These are phyloP conservation scores for Cordyceps cicadae DNA, from an alignment of 2,329 filamentous ascomycete species.

Conservation along the genomic window DNA sequence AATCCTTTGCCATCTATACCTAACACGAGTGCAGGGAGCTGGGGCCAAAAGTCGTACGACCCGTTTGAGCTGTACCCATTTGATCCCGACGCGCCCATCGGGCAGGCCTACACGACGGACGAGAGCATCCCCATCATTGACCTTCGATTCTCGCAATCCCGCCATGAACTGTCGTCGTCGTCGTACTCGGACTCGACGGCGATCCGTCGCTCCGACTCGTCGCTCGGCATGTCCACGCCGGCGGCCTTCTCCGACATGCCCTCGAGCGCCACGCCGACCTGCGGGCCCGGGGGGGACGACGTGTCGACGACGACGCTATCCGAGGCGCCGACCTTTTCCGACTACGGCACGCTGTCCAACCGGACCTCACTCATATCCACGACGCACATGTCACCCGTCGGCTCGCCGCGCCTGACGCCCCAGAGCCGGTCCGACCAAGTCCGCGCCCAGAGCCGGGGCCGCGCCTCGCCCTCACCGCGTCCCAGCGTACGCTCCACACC, in stretches of 20 bases:
- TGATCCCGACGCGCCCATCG: slow-evolving; percentile 51
- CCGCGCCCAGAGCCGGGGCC: slow-evolving; percentile 57
- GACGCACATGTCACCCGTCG: slow-evolving; percentile 63
- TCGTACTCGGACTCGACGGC: slow-evolving; percentile 44
- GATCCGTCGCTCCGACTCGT: slow-evolving; percentile 62
- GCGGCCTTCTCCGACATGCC: slow-evolving; percentile 59
- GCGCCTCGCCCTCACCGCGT: slow-evolving; percentile 63
- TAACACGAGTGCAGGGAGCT: slow-evolving; percentile 19
- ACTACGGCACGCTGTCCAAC: slow-evolving; percentile 60
- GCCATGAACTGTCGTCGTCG: slow-evolving; percentile 38
- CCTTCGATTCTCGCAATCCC: slow-evolving; percentile 42
- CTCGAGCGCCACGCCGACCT: slow-evolving; percentile 50
- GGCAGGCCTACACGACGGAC: slow-evolving; percentile 54
- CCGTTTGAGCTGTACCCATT: slow-evolving; percentile 46
- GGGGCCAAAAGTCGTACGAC: slow-evolving; percentile 50
- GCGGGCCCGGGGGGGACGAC: slow-evolving; percentile 43
- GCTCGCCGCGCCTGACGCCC: slow-evolving; percentile 59
- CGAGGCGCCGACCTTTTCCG: slow-evolving; percentile 60
- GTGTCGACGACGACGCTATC: slow-evolving; percentile 57
- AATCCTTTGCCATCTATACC: neutral
- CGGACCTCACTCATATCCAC: slow-evolving; percentile 63
- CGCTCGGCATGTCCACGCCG: slow-evolving; percentile 63
- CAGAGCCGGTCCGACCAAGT: slow-evolving; percentile 54
- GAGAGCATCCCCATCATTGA: slow-evolving; percentile 56
- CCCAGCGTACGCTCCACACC: slow-evolving; percentile 60